Conservation (phyloP, 345 rosid genomes). For the Kandelia obovata region DNA sequence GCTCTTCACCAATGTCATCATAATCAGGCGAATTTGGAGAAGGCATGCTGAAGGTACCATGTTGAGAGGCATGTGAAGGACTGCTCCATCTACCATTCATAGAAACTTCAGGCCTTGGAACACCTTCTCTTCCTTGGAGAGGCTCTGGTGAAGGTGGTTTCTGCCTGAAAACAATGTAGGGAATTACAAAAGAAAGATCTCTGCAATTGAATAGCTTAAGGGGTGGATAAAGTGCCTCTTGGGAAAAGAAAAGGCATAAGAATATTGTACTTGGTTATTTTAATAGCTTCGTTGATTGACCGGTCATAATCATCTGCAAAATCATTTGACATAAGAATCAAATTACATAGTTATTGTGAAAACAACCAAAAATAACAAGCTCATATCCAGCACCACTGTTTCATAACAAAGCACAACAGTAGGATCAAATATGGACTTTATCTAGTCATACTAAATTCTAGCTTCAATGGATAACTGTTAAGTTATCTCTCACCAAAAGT, state of each 20-base stretch:
- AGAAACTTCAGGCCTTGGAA: conserved; percentile 59
- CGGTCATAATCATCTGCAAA: conserved; percentile 97
- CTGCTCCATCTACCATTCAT: conserved; percentile 63
- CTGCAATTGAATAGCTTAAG: no score
- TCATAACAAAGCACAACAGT: background rate
- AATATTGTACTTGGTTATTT: conserved; percentile 72
- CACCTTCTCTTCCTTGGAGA: conserved; percentile 56
- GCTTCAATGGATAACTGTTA: background rate
- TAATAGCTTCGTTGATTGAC: conserved; percentile 97
- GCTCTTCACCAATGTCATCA: conserved; percentile 64
- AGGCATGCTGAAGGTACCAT: conserved; percentile 40
- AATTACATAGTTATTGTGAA: background rate
- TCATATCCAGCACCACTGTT: background rate
- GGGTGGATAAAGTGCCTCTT: background rate
- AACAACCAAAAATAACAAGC: background rate
- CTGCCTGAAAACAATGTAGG: conserved; percentile 35
- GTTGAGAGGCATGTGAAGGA: conserved; percentile 42
- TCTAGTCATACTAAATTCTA: no score
- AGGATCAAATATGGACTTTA: no score
- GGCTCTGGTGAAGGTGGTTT: conserved; percentile 85
- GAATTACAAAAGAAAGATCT: no score
- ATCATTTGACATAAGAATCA: conserved; percentile 18
- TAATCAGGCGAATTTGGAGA: conserved; percentile 61
- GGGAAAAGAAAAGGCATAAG: conserved; percentile 4
- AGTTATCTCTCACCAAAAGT: conserved; percentile 68